Evolutionary conservation across 169 alveolate species (phyloP).

Genomic region (Cryptosporidium viatorum): DNA sequence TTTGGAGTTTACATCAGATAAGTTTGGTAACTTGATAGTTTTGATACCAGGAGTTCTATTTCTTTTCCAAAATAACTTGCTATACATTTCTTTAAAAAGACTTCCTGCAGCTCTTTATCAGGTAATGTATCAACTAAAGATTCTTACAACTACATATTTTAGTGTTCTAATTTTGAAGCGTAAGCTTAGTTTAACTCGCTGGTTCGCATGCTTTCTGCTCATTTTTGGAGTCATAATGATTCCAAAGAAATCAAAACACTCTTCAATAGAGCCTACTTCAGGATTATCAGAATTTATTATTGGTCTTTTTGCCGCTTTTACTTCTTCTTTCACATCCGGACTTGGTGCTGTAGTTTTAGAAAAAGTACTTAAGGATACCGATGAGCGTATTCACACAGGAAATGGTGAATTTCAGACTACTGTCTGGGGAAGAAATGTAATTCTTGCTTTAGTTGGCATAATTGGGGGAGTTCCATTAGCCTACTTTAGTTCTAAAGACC

Average conservation of each 20-base stretch:
- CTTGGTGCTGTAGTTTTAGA: conserved; percentile 45
- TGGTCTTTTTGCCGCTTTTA: conserved; percentile 39
- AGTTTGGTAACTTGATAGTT: conserved; percentile 22
- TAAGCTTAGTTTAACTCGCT: conserved; percentile 42
- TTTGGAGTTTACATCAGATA: conserved; percentile 12
- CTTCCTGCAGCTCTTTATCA: conserved; percentile 65
- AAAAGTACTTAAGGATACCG: conserved; percentile 34
- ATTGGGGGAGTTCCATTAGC: conserved; percentile 37
- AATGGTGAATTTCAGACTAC: conserved; percentile 21
- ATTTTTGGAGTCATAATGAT: conserved; percentile 43
- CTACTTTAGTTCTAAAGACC: conserved; percentile 21
- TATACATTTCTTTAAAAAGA: conserved; percentile 36
- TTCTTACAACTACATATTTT: conserved; percentile 26
- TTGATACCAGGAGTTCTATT: conserved; percentile 47
- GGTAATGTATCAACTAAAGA: conserved; percentile 35
- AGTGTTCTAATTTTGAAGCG: conserved; percentile 46
- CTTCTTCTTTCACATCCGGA: conserved; percentile 49
- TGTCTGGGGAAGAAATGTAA: conserved; percentile 59
- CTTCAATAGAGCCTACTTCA: conserved; percentile 13
- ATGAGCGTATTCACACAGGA: conserved; percentile 7
- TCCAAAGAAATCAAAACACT: conserved; percentile 37
- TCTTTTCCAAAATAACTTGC: conserved; percentile 26
- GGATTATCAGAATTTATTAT: conserved; percentile 25
- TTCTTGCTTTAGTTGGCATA: conserved; percentile 51
- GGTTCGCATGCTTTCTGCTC: conserved; percentile 42